Base-by-base conservation (phyloP, 805 yeast species). In the Clavispora fructus region DNA sequence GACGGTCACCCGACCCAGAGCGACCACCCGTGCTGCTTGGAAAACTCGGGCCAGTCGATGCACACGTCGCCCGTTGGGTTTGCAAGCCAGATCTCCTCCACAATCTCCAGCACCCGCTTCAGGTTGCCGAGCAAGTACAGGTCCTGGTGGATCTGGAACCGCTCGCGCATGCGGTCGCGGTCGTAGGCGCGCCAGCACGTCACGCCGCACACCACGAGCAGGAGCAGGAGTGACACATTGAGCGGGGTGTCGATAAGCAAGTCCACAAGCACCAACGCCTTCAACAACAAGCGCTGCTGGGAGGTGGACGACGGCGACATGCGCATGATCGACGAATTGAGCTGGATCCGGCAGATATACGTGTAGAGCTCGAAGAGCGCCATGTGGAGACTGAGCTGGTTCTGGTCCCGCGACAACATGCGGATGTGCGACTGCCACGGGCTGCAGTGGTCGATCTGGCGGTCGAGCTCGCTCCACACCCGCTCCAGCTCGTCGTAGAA, bases 141-240 rank as follows among this genome's bases (percentile, higher is more conserved):
- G 28, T 51, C 35, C 35, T 42, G 44, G n/a, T 51, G 57, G 62
- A 55, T 62, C 65, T 49, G 52, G 35, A 63, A 62, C 25, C 53
- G 50, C 7, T 41, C 39, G 6, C 53, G 49, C 49, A 66, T 52
- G 25, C 46, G 46, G 7, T 35, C 35, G 40, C 65, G 53, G 47
- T 65, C 68, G 41, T 42, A 43, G 6, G 55, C 45, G n/a, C 55
- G 55, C 40, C 60, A 51, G 50, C 68, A 63, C 4, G 62, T 55
- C 27, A 66, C 56, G 6, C 71, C 73, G 46, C 69, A 65, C 10
- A 65, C 59, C 31, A 66, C 49, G 19, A 55, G 31, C 53, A 47
- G 51, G 23, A 55, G 49, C 16, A 56, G 47, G n/a, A 55, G 49
- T 19, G 56, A 39, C 25, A 48, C 57, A 29, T 47, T 50, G 28